Base-by-base conservation (phyloP, 1,284 basidiomycete species). In the Schizopora paradoxa region DNA sequence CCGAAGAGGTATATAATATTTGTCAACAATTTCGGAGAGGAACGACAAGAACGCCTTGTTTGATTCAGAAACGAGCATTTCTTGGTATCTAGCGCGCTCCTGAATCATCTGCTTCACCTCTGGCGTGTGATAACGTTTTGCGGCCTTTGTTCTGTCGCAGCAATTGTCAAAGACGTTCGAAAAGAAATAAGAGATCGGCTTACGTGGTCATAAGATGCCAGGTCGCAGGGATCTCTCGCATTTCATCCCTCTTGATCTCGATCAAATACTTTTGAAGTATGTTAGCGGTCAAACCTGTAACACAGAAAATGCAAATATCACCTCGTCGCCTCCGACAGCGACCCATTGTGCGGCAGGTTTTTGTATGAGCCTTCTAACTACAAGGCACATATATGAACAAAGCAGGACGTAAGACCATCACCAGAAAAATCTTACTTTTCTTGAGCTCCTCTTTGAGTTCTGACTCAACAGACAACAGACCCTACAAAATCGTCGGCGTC, bases 161-260 rank as follows among this genome's bases (percentile, higher is more conserved):
- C 19, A 40, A 51, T 2, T n/a, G 53, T 45, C 29, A 52, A 28
- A 16, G 16, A 43, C 8, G 3, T 14, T 18, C 18, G 21, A 26
- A 36, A 31, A 26, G 18, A 43, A 31, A n/a, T n/a, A n/a, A n/a
- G n/a, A n/a, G n/a, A 46, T 40, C 10, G 6, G 49, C 61, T 51
- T 56, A 88, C 87, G 78, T 81, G 28, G 82, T 89, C 40, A 93
- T 72, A 29, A 87, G 69, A 37, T 79, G 68, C 93, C 94, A 99
- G 47, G 77, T 74, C 5, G 76, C 73, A 0, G 95, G 95, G 2
- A 91, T 79, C 7, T 74, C 74, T 51, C 77, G 76, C 10, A 82
- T 80, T 37, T 91, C 88, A 5, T 71, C 72, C 41, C 79, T 82
- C 41, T 82, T 81, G 13, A 96, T 69, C 62, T 93, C 87, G 10